Evolutionary conservation across 805 yeast species (phyloP), one percentile per base, ranked within the genome.

Genomic region (Metschnikowia borealis): DNA sequence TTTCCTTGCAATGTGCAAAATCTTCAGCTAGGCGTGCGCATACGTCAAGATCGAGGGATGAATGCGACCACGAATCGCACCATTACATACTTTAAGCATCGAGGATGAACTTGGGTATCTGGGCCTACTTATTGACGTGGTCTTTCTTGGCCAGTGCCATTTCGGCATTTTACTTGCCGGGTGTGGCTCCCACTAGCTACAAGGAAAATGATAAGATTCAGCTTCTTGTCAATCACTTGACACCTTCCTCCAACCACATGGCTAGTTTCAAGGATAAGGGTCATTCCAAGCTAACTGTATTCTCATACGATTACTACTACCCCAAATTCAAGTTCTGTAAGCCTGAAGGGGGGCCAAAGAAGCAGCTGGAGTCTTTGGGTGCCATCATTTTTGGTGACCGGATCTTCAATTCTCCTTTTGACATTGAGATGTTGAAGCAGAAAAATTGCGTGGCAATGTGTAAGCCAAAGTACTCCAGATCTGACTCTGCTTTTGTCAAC

Each of bases 301-400:
- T 83, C 61, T 84, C 92, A 0, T 87, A 83, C 61, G 92, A 87
- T 62, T 86, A 92, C 69, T 94, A 94, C 69, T 85, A 84, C 69
- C 83, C 84, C 33, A 82, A 83, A 56, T 85, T 94, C 63, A 89
- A 86, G 62, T 89, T 91, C 68, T 94, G 99, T 69, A 65, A 67
- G 51, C 98, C 98, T 0, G 66, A 70, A 49, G 82, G 71, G 26
- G 89, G 88, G 1, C 74, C 82, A 15, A 62, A 69, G 59, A 85
- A 85, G 60, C 96, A 89, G 65, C 82, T 88, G 55, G 98, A 90
- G 69, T 85, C 95, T 10, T 76, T 94, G 47, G 99, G 99, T 7
- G 85, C 97, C 2, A 85, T 94, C 57, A 79, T 94, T 51, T 90
- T 94, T 66, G 99, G 99, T 56, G 99, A 94, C 69, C 79, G 99